These are phyloP conservation scores for Tylopilus orsonianus DNA, from an alignment of 1,284 basidiomycete genomes.

Conservation along the genomic window DNA sequence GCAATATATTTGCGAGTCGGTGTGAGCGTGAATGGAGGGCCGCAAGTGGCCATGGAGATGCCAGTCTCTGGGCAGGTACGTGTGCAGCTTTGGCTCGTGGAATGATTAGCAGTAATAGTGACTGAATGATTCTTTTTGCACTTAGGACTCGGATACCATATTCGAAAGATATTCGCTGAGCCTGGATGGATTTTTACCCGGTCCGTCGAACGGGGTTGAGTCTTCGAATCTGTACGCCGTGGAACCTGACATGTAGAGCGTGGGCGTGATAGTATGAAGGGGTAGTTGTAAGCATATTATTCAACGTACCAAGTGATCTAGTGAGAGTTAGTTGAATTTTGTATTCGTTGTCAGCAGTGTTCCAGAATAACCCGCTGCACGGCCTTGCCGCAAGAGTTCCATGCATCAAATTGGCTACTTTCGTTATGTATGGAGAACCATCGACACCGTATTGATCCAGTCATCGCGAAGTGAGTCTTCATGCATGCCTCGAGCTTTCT, in stretches of 20 bases:
- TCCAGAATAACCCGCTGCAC: no score
- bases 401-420: no score
- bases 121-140: background rate
- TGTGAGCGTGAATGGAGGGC: slow-evolving; percentile 6
- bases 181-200: slow-evolving; percentile 7
- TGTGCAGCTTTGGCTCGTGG: background rate
- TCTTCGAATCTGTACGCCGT: slow-evolving; percentile 7
- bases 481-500: no score
- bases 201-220: background rate
- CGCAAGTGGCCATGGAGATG: slow-evolving; percentile 4
- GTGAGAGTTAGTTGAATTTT: no score
- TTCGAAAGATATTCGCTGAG: slow-evolving; percentile 4
- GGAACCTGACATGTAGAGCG: slow-evolving; percentile 7
- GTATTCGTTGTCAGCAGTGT: no score
- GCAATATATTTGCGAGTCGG: slow-evolving; percentile 11
- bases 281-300: no score
- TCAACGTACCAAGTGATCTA: no score
- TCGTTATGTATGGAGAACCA: no score
- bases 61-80: slow-evolving; percentile 17
- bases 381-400: no score
- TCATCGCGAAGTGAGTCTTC: no score
- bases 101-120: background rate
- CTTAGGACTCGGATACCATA: slow-evolving; percentile 9
- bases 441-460: no score
- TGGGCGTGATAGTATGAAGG: slow-evolving; percentile 1